A percentile compares a stretch with the other conserved stretches of the same genome.
phyloP scores from a whole-genome alignment of 169 alveolate species.

The Perkinsus olseni region DNA sequence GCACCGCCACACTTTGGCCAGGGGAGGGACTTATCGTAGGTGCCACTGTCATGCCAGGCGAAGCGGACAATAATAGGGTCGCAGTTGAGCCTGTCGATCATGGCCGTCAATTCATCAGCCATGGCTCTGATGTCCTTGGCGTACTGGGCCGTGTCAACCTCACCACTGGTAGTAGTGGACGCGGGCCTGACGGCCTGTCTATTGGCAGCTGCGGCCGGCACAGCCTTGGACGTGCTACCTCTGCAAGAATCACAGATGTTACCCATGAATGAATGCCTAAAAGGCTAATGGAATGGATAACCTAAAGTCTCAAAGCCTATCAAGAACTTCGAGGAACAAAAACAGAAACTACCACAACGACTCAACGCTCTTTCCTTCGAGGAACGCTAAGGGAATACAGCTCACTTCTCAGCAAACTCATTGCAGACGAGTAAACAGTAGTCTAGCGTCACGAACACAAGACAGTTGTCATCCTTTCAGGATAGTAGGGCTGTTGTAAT shows the following conservation, averaged over 20 bases:
- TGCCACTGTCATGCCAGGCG: conserved; percentile 24
- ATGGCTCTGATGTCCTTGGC: not conserved
- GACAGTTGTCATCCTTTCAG: no score
- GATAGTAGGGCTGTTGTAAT: no score
- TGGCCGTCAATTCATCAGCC: not conserved
- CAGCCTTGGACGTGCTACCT: conserved; percentile 26
- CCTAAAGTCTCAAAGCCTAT: not conserved
- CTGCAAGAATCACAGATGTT: conserved; percentile 11
- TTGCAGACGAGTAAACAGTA: no score
- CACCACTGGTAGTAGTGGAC: not conserved
- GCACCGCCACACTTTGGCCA: conserved; percentile 49
- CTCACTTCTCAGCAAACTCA: no score
- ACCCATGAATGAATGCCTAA: not conserved
- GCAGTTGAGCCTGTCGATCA: conserved; percentile 2
- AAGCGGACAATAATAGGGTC: conserved; percentile 11
- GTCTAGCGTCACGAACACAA: no score
- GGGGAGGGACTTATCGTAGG: conserved; percentile 1
- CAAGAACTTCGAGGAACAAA: no score
- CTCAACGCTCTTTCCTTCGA: no score
- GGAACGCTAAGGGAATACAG: no score
- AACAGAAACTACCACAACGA: no score
- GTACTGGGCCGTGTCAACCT: not conserved
- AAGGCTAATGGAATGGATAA: not conserved
- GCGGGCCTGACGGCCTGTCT: not conserved
- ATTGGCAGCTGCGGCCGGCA: not conserved